phyloP scores from a whole-genome alignment of 345 rosid species.

The Erodium maritimum region DNA sequence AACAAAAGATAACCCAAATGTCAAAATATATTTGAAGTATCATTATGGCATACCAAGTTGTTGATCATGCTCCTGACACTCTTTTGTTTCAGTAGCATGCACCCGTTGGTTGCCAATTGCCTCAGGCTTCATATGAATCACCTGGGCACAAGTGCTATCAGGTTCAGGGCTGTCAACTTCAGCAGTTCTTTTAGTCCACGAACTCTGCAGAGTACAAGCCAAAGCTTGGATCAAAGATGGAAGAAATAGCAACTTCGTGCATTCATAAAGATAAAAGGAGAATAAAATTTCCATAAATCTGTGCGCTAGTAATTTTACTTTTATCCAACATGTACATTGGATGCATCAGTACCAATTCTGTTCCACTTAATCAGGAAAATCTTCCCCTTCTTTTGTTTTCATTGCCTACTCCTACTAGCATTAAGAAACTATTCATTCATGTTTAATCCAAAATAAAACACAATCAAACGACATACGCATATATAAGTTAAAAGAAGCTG shows the following conservation, averaged over 20 bases:
- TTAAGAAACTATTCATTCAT: no score
- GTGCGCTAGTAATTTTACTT: no score
- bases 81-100: conserved; percentile 19
- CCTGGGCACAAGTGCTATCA: conserved; percentile 66
- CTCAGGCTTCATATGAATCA: conserved; percentile 41
- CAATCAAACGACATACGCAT: neutral
- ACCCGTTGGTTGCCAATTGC: conserved; percentile 21
- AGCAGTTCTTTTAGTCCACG: conserved; percentile 51
- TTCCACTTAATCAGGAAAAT: no score
- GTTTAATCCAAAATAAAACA: neutral
- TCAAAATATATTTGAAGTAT: neutral
- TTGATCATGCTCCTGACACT: conserved; percentile 21
- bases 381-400: no score
- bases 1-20: neutral
- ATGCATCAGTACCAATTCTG: neutral
- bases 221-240: neutral
- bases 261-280: no score
- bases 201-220: conserved; percentile 32
- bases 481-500: neutral
- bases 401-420: no score
- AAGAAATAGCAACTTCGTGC: neutral
- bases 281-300: no score
- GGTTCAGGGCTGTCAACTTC: conserved; percentile 41
- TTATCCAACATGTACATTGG: neutral
- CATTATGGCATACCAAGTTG: conserved; percentile 19